These are phyloP conservation scores for Grigorovia jiainica DNA, from an alignment of 805 yeast species.

Conservation along the genomic window DNA sequence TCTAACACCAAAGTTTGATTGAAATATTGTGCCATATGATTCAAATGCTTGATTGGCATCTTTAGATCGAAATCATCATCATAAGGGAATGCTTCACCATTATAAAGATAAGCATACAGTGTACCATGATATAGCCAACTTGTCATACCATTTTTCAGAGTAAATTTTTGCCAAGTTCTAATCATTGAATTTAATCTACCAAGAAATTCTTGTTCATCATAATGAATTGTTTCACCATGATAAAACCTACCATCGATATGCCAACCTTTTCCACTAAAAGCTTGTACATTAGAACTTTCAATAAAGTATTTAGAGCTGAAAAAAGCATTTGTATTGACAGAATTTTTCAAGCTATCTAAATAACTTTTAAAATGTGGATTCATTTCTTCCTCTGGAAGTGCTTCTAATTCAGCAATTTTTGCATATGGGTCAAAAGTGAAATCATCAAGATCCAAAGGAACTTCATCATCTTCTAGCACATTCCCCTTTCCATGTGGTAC, in stretches of 20 bases:
- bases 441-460: conserved; percentile 13
- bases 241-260: conserved; percentile 57
- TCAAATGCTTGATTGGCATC: conserved; percentile 42
- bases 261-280: conserved; percentile 12
- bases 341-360: conserved; percentile 27
- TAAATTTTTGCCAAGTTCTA: conserved; percentile 43
- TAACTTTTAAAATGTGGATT: conserved; percentile 23
- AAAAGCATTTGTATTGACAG: conserved; percentile 23
- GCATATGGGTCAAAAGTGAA: conserved; percentile 21
- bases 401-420: conserved; percentile 20
- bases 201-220: conserved; percentile 5
- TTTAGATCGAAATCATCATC: conserved; percentile 60
- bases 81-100: conserved; percentile 56
- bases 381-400: conserved; percentile 8
- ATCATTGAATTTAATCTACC: conserved; percentile 35
- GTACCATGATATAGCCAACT: conserved; percentile 65
- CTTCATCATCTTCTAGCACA: conserved; percentile 8
- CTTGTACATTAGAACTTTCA: conserved; percentile 10
- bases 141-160: conserved; percentile 35
- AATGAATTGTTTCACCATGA: conserved; percentile 35
- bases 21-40: conserved; percentile 34
- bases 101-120: conserved; percentile 55
- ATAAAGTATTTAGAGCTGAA: conserved; percentile 33
- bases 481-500: conserved; percentile 8
- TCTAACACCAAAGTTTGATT: conserved; percentile 40